Conservation (phyloP, 441 rosid genomes). For the Syzygium syzygioides region DNA sequence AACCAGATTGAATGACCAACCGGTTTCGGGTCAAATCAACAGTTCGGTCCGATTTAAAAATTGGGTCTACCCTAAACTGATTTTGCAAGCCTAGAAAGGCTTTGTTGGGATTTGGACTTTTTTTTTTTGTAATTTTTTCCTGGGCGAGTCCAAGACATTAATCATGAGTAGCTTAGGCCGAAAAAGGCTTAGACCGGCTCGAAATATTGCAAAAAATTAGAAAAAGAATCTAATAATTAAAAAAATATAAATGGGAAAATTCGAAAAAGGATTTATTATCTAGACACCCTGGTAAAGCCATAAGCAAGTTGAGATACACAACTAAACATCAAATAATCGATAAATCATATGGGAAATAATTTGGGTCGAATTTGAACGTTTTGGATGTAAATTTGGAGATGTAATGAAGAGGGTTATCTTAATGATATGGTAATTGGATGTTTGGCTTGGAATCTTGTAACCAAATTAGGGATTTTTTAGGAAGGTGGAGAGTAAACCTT, state of each 20-base stretch:
- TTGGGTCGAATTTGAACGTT: background rate
- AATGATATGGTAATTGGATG: background rate
- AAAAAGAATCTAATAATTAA: no score
- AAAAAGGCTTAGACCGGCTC: no score
- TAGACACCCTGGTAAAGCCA: no score
- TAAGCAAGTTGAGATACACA: background rate
- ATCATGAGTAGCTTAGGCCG: no score
- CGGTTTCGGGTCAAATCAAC: accelerated
- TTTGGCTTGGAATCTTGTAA: background rate
- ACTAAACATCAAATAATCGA: background rate
- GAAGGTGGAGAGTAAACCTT: no score
- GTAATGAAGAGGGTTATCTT: no score
- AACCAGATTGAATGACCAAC: background rate
- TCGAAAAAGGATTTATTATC: no score
- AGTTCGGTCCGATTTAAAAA: background rate
- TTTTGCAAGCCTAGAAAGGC: background rate
- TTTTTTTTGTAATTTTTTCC: background rate
- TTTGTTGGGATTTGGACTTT: background rate
- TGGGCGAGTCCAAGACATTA: background rate
- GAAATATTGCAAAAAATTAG: no score
- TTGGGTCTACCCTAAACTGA: background rate
- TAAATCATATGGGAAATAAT: background rate
- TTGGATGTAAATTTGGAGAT: no score
- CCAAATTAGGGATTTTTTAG: no score
- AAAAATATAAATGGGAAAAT: no score